Percentiles rank a stretch among this genome's conserved stretches.
These are phyloP conservation scores for Casaregolazyma lundiana DNA, from an alignment of 1,139 yeast species.

Conservation along the genomic window DNA sequence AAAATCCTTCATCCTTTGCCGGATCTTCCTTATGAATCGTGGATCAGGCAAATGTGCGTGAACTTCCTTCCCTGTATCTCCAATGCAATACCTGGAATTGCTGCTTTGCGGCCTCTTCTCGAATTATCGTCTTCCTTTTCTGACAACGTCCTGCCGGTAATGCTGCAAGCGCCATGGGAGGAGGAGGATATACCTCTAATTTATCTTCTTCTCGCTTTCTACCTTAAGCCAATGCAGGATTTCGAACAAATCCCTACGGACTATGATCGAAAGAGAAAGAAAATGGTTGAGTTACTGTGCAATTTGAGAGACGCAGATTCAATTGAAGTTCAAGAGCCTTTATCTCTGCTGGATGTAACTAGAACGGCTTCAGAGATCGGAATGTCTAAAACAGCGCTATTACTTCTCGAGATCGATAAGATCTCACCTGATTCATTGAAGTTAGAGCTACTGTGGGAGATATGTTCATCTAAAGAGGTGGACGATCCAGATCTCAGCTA, in stretches of 20 bases:
- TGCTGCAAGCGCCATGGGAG: conserved; percentile 2
- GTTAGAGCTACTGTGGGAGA: conserved; percentile 18
- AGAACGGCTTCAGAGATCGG: conserved; percentile 13
- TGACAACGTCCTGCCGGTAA: conserved; percentile 1
- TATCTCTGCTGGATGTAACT: conserved; percentile 10
- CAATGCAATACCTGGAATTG: conserved; percentile 2
- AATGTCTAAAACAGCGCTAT: conserved; percentile 18
- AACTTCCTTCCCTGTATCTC: conserved; percentile 5
- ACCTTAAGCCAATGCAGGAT: conserved; percentile 1
- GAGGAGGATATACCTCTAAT: conserved; percentile 3
- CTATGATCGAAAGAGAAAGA: conserved; percentile 3
- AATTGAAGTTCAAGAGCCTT: background rate
- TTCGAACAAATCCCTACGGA: conserved; percentile 1
- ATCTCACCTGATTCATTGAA: conserved; percentile 15
- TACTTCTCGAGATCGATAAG: conserved; percentile 22
- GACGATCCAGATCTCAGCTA: conserved; percentile 58
- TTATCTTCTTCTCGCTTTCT: background rate
- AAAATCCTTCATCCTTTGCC: conserved; percentile 6
- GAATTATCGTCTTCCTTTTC: conserved; percentile 2
- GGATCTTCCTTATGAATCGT: conserved; percentile 5
- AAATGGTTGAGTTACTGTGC: conserved; percentile 1
- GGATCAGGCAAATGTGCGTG: conserved; percentile 5
- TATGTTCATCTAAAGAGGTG: conserved; percentile 42
- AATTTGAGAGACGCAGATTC: conserved; percentile 2
- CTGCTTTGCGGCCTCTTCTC: background rate